Base-by-base conservation (phyloP, 2,329 filamentous ascomycete species). In the Colletotrichum euphorbiae region DNA sequence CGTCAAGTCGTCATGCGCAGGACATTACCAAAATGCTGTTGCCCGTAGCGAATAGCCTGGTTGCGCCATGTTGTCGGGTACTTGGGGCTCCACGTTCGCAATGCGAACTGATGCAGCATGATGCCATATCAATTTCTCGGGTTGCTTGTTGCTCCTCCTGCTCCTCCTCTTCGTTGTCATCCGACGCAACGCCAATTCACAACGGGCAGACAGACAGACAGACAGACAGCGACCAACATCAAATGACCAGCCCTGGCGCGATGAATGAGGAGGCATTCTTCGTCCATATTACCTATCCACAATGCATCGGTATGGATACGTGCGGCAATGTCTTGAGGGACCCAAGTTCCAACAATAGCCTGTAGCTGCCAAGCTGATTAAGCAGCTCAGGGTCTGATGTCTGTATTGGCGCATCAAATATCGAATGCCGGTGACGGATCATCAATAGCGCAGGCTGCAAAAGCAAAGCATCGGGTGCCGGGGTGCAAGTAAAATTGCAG, bases 21-120 rank as follows among this genome's bases (percentile, higher is more conserved):
- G 61, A 68, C 24, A 68, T 68, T 65, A 59, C 40, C 48, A 38
- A n/a, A 65, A 68, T 65, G 65, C 65, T 31, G 61, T 55, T 68
- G 65, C 65, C 61, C 65, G 28, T 65, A 21, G 54, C 36, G 46
- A 64, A 58, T 58, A 31, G 52, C 36, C 58, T 24, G 58, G 51
- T 51, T 64, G 45, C 48, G 54, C 36, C 24, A 48, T 60, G 46
- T 19, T 68, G 48, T 59, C 52, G 46, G 55, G 48, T 33, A 51
- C 48, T 15, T 43, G 21, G 19, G 52, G 46, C 38, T 58, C 61
- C 61, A 65, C 61, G 65, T 59, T 45, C 36, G 42, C 65, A 54
- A 57, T 54, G 64, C 60, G 45, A 67, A 57, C 38, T 33, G 52
- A 51, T 59, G 65, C 46, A 50, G 33, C 48, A 42, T 65, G 54